A percentile compares a stretch with the other conserved stretches of the same genome.
Evolutionary conservation across 257 asterid genomes (phyloP).

Genomic region (Nicotiana sylvestris): DNA sequence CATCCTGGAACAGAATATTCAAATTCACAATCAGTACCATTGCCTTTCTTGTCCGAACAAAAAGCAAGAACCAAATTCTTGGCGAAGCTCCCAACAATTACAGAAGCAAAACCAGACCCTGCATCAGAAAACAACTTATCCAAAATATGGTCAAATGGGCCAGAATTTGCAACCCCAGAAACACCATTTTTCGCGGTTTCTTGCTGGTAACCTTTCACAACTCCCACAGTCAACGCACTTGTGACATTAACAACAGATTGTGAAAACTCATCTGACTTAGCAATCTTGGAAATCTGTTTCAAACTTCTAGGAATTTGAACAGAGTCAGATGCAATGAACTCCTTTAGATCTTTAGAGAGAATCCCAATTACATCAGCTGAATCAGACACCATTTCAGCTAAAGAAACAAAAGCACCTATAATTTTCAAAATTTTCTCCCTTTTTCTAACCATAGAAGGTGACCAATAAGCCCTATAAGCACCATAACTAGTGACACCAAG

Average conservation of each 20-base stretch:
- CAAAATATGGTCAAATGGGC: conserved; percentile 30
- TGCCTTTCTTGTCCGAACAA: conserved; percentile 20
- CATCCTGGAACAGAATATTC: conserved; percentile 20
- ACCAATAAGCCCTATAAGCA: conserved; percentile 41
- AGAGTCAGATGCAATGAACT: conserved; percentile 53
- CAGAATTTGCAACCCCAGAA: background rate
- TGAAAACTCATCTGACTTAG: conserved; percentile 46
- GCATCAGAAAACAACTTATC: conserved; percentile 52
- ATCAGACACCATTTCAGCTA: conserved; percentile 56
- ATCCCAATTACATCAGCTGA: conserved; percentile 58
- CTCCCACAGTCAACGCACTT: conserved; percentile 49
- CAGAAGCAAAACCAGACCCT: conserved; percentile 71
- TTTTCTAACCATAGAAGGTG: conserved; percentile 48
- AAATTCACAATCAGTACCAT: background rate
- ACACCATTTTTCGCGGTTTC: conserved; percentile 10
- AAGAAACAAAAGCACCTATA: conserved; percentile 30
- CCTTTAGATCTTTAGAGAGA: conserved; percentile 54
- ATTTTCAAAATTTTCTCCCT: conserved; percentile 45
- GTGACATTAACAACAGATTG: conserved; percentile 37
- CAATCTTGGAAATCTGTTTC: conserved; percentile 59
- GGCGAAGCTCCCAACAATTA: conserved; percentile 61
- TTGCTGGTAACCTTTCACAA: conserved; percentile 35
- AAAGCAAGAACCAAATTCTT: conserved; percentile 47
- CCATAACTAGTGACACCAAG: conserved; percentile 53
- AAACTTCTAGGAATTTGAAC: conserved; percentile 63